Conservation (phyloP, 306 rosid genomes). For the Trifolium subterraneum region DNA sequence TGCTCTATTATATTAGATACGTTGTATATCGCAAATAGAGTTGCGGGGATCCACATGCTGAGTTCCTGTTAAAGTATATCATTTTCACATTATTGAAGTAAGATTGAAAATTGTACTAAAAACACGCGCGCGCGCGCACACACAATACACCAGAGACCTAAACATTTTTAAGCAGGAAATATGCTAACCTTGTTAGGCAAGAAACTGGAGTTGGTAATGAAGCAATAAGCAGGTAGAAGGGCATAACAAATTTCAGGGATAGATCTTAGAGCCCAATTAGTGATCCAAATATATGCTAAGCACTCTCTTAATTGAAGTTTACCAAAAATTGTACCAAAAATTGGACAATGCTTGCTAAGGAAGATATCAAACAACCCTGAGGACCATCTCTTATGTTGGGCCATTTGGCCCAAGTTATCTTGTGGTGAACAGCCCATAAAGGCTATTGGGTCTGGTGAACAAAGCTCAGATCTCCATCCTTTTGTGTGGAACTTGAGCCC, state of each 20-base stretch:
- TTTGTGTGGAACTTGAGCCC: constrained; percentile 58
- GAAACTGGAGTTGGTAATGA: constrained; percentile 63
- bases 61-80: constrained; percentile 39
- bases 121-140: too few relatives aligned
- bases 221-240: constrained; percentile 61
- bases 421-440: constrained; percentile 68
- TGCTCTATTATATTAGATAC: constrained; percentile 45
- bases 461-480: constrained; percentile 70
- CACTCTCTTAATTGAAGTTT: constrained; percentile 66
- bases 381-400: constrained; percentile 69
- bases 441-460: constrained; percentile 48
- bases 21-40: constrained; percentile 42
- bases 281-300: constrained; percentile 53
- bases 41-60: constrained; percentile 37
- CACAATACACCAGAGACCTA: too few relatives aligned
- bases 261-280: constrained; percentile 51
- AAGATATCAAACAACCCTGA: constrained; percentile 57
- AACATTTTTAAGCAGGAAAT: too few relatives aligned
- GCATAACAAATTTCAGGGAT: constrained; percentile 61
- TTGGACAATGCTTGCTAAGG: constrained; percentile 56
- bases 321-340: constrained; percentile 49
- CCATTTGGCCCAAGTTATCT: constrained; percentile 45
- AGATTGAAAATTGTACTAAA: neutral
- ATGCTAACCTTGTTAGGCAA: constrained; percentile 62
- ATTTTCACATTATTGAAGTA: constrained; percentile 15